phyloP scores from a whole-genome alignment of 2,329 filamentous ascomycete species.

The Esteya vermicola region DNA sequence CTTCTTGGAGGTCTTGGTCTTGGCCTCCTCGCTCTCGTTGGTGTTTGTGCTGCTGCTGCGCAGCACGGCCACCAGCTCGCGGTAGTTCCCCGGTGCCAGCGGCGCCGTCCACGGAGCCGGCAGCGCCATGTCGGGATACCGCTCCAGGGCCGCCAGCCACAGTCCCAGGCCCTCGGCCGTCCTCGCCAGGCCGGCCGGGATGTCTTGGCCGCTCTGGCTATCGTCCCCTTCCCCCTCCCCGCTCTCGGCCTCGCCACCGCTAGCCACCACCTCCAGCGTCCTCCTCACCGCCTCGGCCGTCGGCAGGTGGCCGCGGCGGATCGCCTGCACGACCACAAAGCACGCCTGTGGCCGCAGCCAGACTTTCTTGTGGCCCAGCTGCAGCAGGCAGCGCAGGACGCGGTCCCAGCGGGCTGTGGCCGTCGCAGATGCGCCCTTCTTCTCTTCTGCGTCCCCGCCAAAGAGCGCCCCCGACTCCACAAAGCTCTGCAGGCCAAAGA shows the following conservation, averaged over 20 bases:
- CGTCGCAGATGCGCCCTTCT: too few species aligned
- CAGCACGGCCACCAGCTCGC: constrained; percentile 59
- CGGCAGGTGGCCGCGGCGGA: constrained; percentile 40
- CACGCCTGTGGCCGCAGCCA: constrained; percentile 86
- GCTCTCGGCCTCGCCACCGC: neutral
- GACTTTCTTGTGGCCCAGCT: constrained; percentile 65
- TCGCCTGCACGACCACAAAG: constrained; percentile 61
- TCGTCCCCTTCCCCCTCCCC: neutral
- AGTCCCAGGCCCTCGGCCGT: constrained; percentile 82
- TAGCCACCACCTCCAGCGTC: constrained; percentile 46
- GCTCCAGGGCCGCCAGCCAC: constrained; percentile 59
- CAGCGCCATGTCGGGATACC: constrained; percentile 49
- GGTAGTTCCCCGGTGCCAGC: constrained; percentile 52
- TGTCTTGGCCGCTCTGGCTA: neutral
- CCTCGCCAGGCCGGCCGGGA: constrained; percentile 44
- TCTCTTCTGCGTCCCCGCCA: too few species aligned
- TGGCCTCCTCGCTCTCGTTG: neutral
- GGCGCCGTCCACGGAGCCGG: constrained; percentile 72
- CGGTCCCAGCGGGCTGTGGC: constrained; percentile 44
- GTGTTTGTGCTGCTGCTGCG: constrained; percentile 58
- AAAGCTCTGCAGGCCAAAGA: constrained; percentile 80
- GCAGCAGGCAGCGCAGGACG: constrained; percentile 59
- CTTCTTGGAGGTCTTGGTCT: constrained; percentile 10
- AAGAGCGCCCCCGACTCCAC: constrained; percentile 66
- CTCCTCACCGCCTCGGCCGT: constrained; percentile 39